A percentile compares a stretch with the other conserved stretches of the same genome.
Conservation (phyloP, 345 rosid genomes). For the Lagerstroemia speciosa region DNA sequence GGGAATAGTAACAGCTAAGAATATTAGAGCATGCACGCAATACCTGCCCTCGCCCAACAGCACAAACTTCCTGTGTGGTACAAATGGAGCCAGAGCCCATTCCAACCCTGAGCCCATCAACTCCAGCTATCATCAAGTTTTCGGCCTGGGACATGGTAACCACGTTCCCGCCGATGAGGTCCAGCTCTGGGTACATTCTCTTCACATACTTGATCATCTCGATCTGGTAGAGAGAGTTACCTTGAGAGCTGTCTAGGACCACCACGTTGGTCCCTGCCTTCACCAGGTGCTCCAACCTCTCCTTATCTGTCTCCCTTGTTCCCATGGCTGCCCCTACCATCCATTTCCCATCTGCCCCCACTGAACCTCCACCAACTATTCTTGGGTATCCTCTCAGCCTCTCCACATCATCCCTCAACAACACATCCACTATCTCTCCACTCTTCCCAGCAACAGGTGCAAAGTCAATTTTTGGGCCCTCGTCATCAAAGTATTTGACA, state of each 20-base stretch:
- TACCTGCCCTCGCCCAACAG: constrained; percentile 97
- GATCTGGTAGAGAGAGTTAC: constrained; percentile 77
- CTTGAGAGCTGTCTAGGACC: constrained; percentile 89
- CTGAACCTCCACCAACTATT: constrained; percentile 48
- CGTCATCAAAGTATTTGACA: constrained; percentile 33
- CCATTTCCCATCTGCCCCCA: constrained; percentile 74
- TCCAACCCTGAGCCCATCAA: constrained; percentile 78
- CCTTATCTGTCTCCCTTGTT: constrained; percentile 70
- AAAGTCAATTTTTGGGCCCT: constrained; percentile 28
- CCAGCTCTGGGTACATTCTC: constrained; percentile 56
- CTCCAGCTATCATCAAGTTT: constrained; percentile 75
- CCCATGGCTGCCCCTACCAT: constrained; percentile 93
- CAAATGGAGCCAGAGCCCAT: constrained; percentile 98
- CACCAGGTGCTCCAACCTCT: constrained; percentile 68
- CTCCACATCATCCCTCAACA: constrained; percentile 58
- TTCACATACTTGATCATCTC: constrained; percentile 79
- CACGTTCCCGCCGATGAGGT: constrained; percentile 86
- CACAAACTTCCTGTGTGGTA: constrained; percentile 95
- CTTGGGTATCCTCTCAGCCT: constrained; percentile 68
- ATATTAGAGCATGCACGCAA: not conserved
- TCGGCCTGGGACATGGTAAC: constrained; percentile 82
- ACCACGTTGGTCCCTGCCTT: constrained; percentile 59
- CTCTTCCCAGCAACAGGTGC: constrained; percentile 50
- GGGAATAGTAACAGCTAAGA: not conserved
- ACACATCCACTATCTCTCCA: constrained; percentile 56